Conservation (phyloP, 2,329 filamentous ascomycete genomes). For the Fusarium liriodendri region DNA sequence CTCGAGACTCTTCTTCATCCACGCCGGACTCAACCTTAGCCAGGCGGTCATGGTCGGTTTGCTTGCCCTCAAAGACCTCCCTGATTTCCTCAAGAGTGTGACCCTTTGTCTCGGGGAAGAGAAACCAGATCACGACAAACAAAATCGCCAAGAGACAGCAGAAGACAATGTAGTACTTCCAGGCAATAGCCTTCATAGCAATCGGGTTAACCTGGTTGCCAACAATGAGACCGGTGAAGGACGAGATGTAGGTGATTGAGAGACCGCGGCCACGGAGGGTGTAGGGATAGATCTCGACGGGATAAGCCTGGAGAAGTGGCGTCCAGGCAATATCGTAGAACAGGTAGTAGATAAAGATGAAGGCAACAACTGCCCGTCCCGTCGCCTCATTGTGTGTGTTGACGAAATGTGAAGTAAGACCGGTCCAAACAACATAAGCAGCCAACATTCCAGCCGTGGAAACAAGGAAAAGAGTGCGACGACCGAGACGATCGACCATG, state of each 20-base stretch:
- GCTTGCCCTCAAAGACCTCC: constrained; percentile 41
- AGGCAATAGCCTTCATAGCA: constrained; percentile 49
- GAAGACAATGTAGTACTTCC: constrained; percentile 55
- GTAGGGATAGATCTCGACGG: constrained; percentile 41
- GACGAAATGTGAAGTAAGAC: neutral
- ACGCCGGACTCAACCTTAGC: neutral
- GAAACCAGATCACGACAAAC: constrained; percentile 50
- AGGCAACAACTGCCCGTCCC: constrained; percentile 44
- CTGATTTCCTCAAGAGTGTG: constrained; percentile 43
- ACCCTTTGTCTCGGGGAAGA: constrained; percentile 47
- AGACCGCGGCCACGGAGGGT: constrained; percentile 25
- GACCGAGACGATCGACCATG: constrained; percentile 53
- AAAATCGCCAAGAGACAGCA: constrained; percentile 46
- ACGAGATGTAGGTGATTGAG: constrained; percentile 23
- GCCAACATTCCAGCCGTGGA: neutral
- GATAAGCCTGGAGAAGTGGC: constrained; percentile 45
- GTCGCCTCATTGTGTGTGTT: neutral
- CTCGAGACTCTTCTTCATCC: neutral
- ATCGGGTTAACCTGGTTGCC: constrained; percentile 54
- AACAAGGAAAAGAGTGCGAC: constrained; percentile 43
- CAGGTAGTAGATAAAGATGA: constrained; percentile 52
- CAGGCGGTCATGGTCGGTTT: constrained; percentile 1
- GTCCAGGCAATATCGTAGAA: constrained; percentile 51
- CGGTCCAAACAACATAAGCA: neutral
- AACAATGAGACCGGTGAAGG: constrained; percentile 40